Base-by-base conservation (phyloP, 164 flowering plant genomes). In the Amborella trichopoda region DNA sequence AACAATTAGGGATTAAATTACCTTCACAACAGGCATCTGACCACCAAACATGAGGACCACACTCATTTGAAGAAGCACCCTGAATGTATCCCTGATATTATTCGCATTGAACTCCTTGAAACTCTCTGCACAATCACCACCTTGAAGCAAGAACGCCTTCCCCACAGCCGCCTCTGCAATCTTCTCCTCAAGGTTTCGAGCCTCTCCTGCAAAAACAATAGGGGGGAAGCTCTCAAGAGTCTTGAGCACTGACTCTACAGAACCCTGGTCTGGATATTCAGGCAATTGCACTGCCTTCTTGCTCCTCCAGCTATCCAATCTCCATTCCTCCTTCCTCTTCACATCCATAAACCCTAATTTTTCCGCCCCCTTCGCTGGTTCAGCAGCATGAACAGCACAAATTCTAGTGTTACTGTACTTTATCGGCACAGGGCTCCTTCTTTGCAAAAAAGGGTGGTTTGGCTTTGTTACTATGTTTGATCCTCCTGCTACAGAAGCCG, bases 111-210 rank as follows among this genome's bases (percentile, higher is more conserved):
- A 72, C 27, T 72, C 77, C 49, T 69, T 65, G 60, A 71, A 72
- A 37, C 76, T 72, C 71, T 72, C 76, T 0, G 76, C 73, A 40
- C 76, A 71, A 50, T 72, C 74, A 0, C 77, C 77, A 5, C 77
- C 74, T 48, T 70, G 78, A 6, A 73, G 62, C 40, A 73, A 32
- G 26, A 73, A 73, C 19, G 78, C 78, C 46, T 65, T 64, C 6
- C 75, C 78, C 0, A 70, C 54, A 3, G 78, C 75, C 6, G 78
- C 78, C 2, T 54, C 27, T 2, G 71, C 78, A 5, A 73, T 60
- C 17, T 51, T 59, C 45, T 70, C 75, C 52, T 73, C 75, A 48
- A 73, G 65, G 17, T 58, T 65, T 45, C 78, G 47, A 5, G 78
- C 73, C 56, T 73, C 78, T 1, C 78, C 75, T 4, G 78, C 73